Evolutionary conservation across 768 basidiomycete species (phyloP).

Genomic region (Tephrocybe sp.): DNA sequence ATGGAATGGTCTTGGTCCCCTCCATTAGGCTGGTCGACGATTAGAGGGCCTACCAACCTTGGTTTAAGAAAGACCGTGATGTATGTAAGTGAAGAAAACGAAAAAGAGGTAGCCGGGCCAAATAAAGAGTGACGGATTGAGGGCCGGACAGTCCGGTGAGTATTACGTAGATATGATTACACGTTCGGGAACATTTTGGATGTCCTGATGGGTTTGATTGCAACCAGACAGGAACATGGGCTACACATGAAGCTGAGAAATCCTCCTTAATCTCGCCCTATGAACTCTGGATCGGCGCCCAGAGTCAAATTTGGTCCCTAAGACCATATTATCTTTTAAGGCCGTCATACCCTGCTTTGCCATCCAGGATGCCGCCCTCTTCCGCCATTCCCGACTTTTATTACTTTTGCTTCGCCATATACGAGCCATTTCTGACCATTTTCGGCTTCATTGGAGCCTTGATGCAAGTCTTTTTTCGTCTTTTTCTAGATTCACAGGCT

Average conservation of each 20-base stretch:
- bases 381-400: constrained; percentile 74
- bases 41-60: constrained; percentile 52
- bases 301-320: not conserved
- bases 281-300: constrained; percentile 10
- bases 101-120: constrained; percentile 3
- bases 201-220: constrained; percentile 5
- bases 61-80: constrained; percentile 56
- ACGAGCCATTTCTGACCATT: constrained; percentile 67
- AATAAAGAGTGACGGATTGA: constrained; percentile 31
- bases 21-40: constrained; percentile 71
- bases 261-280: constrained; percentile 14
- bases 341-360: not conserved
- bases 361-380: constrained; percentile 35
- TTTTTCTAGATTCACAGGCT: constrained; percentile 1
- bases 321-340: constrained; percentile 7
- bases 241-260: constrained; percentile 19
- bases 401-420: constrained; percentile 69
- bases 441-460: constrained; percentile 66
- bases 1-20: constrained; percentile 61
- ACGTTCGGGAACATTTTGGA: constrained; percentile 3
- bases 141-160: constrained; percentile 29
- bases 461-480: constrained; percentile 29
- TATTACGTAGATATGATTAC: constrained; percentile 17
- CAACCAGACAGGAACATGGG: constrained; percentile 13
- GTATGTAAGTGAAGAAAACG: constrained; percentile 19